phyloP scores from a whole-genome alignment of 805 yeast species.

The Blastobotrys chiropterorum region DNA sequence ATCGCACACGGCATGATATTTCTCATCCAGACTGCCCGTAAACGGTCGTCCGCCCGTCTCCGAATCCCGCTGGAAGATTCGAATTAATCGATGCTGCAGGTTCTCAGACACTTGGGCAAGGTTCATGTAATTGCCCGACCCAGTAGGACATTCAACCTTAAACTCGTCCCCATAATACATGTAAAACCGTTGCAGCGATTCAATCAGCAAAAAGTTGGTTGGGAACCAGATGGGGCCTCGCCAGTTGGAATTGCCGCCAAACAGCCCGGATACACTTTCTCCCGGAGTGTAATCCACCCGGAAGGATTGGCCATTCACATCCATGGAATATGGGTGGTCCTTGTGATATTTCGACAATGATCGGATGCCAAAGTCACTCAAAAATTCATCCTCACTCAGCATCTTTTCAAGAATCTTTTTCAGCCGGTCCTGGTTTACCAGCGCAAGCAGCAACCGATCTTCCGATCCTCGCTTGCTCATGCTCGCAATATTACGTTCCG shows the following conservation, averaged over 20 bases:
- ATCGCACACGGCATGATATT: background rate
- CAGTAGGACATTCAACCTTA: conserved; percentile 82
- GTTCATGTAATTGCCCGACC: conserved; percentile 68
- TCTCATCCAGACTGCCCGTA: conserved; percentile 42
- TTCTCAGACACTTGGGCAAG: conserved; percentile 89
- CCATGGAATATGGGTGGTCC: conserved; percentile 76
- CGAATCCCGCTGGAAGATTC: conserved; percentile 62
- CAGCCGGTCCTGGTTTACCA: conserved; percentile 76
- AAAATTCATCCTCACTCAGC: conserved; percentile 82
- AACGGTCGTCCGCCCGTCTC: conserved; percentile 63
- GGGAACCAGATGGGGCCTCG: conserved; percentile 98
- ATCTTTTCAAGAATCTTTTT: conserved; percentile 67
- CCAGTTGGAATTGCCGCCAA: conserved; percentile 97
- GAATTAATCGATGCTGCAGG: conserved; percentile 77
- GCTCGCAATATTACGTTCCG: conserved; percentile 79
- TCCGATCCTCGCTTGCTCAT: conserved; percentile 76
- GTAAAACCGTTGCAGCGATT: conserved; percentile 79
- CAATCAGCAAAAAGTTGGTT: conserved; percentile 76
- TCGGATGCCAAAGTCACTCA: conserved; percentile 79
- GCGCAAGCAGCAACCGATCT: conserved; percentile 69
- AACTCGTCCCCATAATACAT: conserved; percentile 81
- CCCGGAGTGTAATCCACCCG: conserved; percentile 75
- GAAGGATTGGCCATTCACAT: conserved; percentile 69
- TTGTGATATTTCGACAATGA: conserved; percentile 84
- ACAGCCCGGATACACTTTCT: conserved; percentile 86